Conservation (phyloP, 371 early-diverging fungal genomes). For the Choanephora cucurbitarum region DNA sequence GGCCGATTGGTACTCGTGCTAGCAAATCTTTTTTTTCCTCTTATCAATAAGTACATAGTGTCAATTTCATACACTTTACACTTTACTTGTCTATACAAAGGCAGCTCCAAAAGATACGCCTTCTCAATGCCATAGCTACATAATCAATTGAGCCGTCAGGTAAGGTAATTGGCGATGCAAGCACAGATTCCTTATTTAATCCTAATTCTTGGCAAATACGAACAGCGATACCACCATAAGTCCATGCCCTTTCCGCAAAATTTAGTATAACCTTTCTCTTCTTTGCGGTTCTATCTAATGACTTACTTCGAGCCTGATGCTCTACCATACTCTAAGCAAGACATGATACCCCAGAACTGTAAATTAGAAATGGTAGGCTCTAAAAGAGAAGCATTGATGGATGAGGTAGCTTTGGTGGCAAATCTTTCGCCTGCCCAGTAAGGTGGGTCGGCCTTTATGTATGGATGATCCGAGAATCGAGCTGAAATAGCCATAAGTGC, state of each 20-base stretch:
- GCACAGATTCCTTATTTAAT: constrained; percentile 55
- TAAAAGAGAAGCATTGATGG: constrained; percentile 47
- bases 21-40: constrained; percentile 40
- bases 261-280: neutral
- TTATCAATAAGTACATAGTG: no score
- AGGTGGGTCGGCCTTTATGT: constrained; percentile 46
- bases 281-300: neutral
- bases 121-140: constrained; percentile 54
- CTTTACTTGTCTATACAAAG: constrained; percentile 51
- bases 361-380: constrained; percentile 58
- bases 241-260: constrained; percentile 49
- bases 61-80: neutral
- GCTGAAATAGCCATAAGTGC: constrained; percentile 49
- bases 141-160: constrained; percentile 44
- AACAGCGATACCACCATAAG: constrained; percentile 66
- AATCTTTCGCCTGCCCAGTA: constrained; percentile 50
- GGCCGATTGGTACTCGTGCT: constrained; percentile 61
- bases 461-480: constrained; percentile 49
- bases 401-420: constrained; percentile 42
- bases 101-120: constrained; percentile 66
- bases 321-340: constrained; percentile 63
- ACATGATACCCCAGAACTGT: constrained; percentile 61
- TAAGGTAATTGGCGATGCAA: constrained; percentile 31
- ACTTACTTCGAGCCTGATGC: constrained; percentile 56
- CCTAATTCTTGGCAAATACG: constrained; percentile 62